A percentile compares a stretch with the other conserved stretches of the same genome.
These are phyloP conservation scores for Stephanocyclus meneghinianus DNA, from an alignment of 352 stramenopile species.

Conservation along the genomic window DNA sequence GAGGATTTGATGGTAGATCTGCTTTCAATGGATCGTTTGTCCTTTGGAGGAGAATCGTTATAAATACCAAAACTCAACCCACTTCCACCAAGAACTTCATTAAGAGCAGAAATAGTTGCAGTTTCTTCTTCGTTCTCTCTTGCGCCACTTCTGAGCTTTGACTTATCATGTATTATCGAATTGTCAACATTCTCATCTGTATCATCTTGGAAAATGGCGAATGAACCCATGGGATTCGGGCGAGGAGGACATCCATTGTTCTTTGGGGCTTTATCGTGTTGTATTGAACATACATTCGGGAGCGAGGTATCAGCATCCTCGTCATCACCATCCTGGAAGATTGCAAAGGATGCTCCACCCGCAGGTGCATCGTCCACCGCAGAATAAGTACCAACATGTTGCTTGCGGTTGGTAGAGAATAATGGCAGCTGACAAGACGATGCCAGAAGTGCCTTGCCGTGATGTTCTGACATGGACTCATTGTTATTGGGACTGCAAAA, in stretches of 20 bases:
- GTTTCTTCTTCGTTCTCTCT: constrained; percentile 15
- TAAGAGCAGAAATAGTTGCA: constrained; percentile 18
- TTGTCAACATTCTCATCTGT: constrained; percentile 10
- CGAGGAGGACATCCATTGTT: neutral
- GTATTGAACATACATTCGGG: neutral
- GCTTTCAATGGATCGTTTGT: neutral
- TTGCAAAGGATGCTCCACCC: constrained; percentile 5
- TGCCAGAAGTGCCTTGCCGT: constrained; percentile 15
- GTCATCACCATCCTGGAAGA: constrained; percentile 27
- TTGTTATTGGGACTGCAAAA: constrained; percentile 71
- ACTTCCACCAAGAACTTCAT: constrained; percentile 6
- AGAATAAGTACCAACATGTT: neutral
- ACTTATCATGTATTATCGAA: neutral
- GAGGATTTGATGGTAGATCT: neutral
- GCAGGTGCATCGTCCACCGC: neutral
- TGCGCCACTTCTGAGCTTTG: neutral
- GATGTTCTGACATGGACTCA: constrained; percentile 14
- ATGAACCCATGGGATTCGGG: neutral
- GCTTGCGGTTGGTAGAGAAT: constrained; percentile 22
- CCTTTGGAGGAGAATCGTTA: constrained; percentile 5
- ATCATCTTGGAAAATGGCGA: constrained; percentile 9
- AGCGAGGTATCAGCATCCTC: neutral
- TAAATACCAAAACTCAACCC: constrained; percentile 9
- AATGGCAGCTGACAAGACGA: constrained; percentile 17
- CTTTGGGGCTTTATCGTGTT: neutral